These are phyloP conservation scores for Daldinia concentrica DNA, from an alignment of 495 filamentous ascomycete species.

Conservation along the genomic window DNA sequence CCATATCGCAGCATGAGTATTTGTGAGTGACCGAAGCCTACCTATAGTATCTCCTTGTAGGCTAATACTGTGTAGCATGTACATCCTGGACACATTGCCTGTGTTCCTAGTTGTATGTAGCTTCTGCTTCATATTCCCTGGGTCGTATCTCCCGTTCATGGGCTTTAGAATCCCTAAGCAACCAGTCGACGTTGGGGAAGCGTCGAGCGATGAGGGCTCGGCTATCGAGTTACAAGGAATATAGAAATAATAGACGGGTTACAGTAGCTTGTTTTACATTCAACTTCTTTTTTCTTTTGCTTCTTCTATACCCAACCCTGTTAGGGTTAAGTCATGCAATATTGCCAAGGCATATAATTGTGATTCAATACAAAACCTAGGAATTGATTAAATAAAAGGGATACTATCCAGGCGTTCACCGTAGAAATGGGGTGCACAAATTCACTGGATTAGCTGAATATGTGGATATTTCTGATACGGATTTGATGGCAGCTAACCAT, in stretches of 20 bases:
- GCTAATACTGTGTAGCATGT: conserved; percentile 26
- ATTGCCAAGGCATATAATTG: neutral
- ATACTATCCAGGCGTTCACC: conserved; percentile 1
- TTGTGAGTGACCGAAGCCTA: conserved; percentile 34
- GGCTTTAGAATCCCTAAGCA: conserved; percentile 50
- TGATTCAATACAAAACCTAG: neutral
- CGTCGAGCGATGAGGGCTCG: conserved; percentile 19
- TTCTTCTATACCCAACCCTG: neutral
- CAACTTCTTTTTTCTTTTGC: neutral
- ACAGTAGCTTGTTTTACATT: neutral
- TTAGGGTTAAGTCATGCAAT: conserved; percentile 2
- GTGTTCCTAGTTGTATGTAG: conserved; percentile 47
- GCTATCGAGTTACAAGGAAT: conserved; percentile 15
- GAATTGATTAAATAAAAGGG: conserved; percentile 16
- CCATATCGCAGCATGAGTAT: conserved; percentile 44
- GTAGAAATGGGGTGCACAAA: conserved; percentile 1
- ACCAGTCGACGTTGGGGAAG: conserved; percentile 2
- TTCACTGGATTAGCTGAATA: conserved; percentile 3
- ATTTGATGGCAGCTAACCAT: neutral
- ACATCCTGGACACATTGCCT: conserved; percentile 49
- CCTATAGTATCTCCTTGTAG: neutral
- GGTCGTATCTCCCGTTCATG: conserved; percentile 56
- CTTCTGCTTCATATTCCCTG: conserved; percentile 54
- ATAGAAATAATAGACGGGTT: neutral
- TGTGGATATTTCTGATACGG: conserved; percentile 6